Base-by-base conservation (phyloP, 2,329 filamentous ascomycete genomes). In the Cladophialophora chaetospira region DNA sequence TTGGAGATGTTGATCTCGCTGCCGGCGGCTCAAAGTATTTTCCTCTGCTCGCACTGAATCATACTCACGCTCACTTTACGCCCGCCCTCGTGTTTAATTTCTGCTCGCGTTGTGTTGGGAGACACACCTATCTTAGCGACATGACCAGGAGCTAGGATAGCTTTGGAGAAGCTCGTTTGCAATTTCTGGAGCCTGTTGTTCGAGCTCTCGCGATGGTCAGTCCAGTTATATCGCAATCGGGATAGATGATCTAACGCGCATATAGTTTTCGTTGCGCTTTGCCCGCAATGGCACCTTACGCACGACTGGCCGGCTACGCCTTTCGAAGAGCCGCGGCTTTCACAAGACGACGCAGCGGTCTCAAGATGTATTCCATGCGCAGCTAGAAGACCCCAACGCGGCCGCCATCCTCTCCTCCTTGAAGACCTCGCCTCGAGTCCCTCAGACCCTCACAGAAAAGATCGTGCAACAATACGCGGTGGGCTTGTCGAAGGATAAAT, bases 361-460 rank as follows among this genome's bases (percentile, higher is more conserved):
- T 15, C 78, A 79, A 62, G 76, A 84, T 69, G 81, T 80, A 57
- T 89, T 89, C 67, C 83, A 84, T 56, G 81, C 85, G 2, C 82
- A 88, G 69, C 77, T 83, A 54, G 80, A 87, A 57, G 81, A 81
- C 61, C 72, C 81, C 2, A 67, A 74, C 3, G 76, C 91, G 13
- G 84, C 88, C 66, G 86, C 91, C 58, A 82, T 96, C 61, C 84
- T 95, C 63, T 85, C 88, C 36, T 86, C 89, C 29, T 82, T 87
- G 68, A 88, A 89, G 72, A 82, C 83, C 6, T 66, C 77, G 71
- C 49, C 63, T 2, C 66, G 67, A 15, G 72, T 74, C 2, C 82
- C 89, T 0, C 91, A 96, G 73, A 97, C 89, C 2, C 74, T 96
- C 49, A 94, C 89, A 2, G 92, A 97, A 72, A 96, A 96, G 79